These are phyloP conservation scores for Silene coronaria DNA, from an alignment of 179 eudicot genomes.

Conservation along the genomic window DNA sequence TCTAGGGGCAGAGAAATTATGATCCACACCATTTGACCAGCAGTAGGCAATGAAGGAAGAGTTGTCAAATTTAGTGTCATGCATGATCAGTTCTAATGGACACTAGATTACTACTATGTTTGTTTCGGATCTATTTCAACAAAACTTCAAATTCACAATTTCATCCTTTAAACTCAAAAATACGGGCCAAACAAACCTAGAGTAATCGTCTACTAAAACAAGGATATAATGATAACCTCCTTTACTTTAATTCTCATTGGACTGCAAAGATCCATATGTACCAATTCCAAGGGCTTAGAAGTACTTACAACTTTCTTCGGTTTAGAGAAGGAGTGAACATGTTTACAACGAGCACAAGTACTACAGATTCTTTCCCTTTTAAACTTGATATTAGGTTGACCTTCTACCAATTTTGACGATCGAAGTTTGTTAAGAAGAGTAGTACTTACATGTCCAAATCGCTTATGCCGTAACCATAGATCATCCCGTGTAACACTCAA, in stretches of 20 bases:
- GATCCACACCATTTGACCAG: slow-evolving; percentile 4
- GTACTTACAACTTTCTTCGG: background rate
- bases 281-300: background rate
- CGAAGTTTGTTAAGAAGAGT: too few relatives aligned
- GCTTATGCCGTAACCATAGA: too few relatives aligned
- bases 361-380: background rate
- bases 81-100: slow-evolving; percentile 10
- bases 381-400: background rate
- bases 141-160: background rate
- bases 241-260: background rate
- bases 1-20: slow-evolving; percentile 13
- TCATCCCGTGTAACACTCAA: too few relatives aligned
- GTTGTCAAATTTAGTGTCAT: slow-evolving; percentile 13
- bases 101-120: background rate
- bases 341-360: background rate
- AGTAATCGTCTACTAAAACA: slow-evolving; percentile 23
- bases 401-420: background rate
- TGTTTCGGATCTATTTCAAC: background rate
- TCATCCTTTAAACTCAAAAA: background rate
- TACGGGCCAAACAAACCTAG: slow-evolving; percentile 2
- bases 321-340: background rate
- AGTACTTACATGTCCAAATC: too few relatives aligned
- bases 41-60: background rate
- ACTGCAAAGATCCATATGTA: background rate
- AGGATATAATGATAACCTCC: background rate